Evolutionary conservation across 2,329 filamentous ascomycete genomes (phyloP), one percentile per base, ranked within the genome.

Genomic region (Blastomyces parvus): DNA sequence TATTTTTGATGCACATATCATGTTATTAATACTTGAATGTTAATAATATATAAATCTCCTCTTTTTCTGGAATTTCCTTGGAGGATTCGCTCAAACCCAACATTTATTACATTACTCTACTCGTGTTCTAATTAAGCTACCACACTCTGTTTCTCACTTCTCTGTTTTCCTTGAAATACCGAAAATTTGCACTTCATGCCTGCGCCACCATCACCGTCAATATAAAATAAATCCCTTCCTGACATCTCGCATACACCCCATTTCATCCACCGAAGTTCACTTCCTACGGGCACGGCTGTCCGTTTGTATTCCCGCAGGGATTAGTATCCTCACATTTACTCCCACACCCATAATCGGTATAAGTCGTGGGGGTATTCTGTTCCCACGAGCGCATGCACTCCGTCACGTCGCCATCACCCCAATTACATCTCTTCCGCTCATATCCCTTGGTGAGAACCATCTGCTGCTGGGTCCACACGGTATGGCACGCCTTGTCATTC

Each of bases 331-430:
- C 40, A 59, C 57, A 59, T 17, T 48, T 48, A 48, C 57, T 59
- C 25, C 42, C 57, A 46, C 57, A 44, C 11, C 57, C 55, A 25
- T 58, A 58, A 58, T 58, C 55, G 3, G 55, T 58, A 58, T 58
- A 58, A 25, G 55, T 58, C 22, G 55, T 58, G 3, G 55, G 55
- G 11, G 55, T 58, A 27, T 58, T 58, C 55, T 40, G 33, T 27
- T 58, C 55, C 55, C 55, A 58, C 36, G 55, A 58, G 19, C 55
- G 33, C 55, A 58, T 58, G 14, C 55, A 58, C 19, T 58, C 55
- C n/a, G 55, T 58, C 36, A 25, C 55, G 13, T 58, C 55, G 19
- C 55, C 55, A 25, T 58, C 25, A 1, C 55, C 55, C 55, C 55
- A 58, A 27, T 58, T 27, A 36, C 55, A 58, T 42, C 55, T 42